Percentiles rank a stretch among this genome's conserved stretches.
Conservation (phyloP, 2,329 filamentous ascomycete species). For the Talaromyces sp. region DNA sequence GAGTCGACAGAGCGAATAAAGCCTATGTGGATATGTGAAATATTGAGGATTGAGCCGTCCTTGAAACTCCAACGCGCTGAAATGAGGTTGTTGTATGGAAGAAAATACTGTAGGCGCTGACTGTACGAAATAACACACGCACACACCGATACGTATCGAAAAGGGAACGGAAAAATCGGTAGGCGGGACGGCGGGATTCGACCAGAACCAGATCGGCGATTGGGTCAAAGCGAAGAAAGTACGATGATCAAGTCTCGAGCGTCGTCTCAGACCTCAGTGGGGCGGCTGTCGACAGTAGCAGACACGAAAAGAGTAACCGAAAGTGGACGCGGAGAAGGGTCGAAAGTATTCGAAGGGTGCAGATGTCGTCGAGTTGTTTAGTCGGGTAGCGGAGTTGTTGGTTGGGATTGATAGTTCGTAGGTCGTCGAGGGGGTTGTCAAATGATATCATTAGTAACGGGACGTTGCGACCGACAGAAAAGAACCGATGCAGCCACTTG, state of each 20-base stretch:
- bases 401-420: neutral
- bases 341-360: neutral
- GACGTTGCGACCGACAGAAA: neutral
- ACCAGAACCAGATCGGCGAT: slow-evolving; percentile 11
- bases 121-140: neutral
- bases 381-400: neutral
- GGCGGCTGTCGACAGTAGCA: neutral
- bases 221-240: neutral
- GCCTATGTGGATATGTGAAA: neutral
- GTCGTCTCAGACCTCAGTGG: slow-evolving; percentile 6
- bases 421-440: neutral
- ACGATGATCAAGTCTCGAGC: neutral
- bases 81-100: neutral
- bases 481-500: neutral
- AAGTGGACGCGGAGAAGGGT: neutral
- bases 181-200: slow-evolving; percentile 7
- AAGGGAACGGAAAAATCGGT: neutral
- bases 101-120: neutral
- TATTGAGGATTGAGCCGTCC: neutral
- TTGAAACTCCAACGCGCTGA: neutral
- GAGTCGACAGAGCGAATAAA: neutral
- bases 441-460: neutral
- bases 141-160: neutral
- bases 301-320: neutral
- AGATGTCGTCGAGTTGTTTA: neutral